Conservation (phyloP, 805 yeast genomes). For the Dipodascus geniculatus region DNA sequence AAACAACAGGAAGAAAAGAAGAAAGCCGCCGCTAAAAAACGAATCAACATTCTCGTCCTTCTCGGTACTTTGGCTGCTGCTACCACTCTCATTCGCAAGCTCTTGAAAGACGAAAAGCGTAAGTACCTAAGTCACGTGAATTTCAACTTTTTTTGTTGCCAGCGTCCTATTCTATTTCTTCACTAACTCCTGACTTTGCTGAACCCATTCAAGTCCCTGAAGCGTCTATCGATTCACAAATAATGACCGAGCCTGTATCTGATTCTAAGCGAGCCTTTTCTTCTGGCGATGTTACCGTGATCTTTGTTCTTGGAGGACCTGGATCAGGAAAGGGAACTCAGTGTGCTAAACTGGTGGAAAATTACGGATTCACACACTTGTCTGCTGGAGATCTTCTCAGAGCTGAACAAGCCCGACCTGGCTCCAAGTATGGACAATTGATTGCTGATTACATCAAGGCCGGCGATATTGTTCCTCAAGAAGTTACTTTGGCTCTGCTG, state of each 20-base stretch:
- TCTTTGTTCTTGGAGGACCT: slow-evolving; percentile 2
- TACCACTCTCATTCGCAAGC: neutral
- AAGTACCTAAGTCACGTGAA: neutral
- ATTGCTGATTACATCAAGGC: slow-evolving; percentile 73
- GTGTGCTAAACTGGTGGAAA: slow-evolving; percentile 56
- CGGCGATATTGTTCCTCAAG: slow-evolving; percentile 80
- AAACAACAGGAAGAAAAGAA: neutral
- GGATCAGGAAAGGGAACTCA: slow-evolving; percentile 9
- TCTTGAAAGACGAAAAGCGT: neutral
- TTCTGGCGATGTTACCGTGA: neutral
- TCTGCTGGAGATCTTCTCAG: slow-evolving; percentile 84
- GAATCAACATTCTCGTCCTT: neutral
- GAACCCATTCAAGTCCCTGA: neutral
- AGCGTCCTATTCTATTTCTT: neutral
- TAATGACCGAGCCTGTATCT: neutral
- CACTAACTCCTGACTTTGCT: neutral
- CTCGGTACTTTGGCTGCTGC: neutral
- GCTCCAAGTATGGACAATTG: slow-evolving; percentile 66
- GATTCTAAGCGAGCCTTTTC: neutral
- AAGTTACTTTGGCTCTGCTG: slow-evolving; percentile 64
- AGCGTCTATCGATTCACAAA: slow-evolving; percentile 1
- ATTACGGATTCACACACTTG: slow-evolving; percentile 65
- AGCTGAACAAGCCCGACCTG: slow-evolving; percentile 68
- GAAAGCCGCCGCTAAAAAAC: neutral
- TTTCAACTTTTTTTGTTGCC: neutral